phyloP scores from a whole-genome alignment of 2,329 filamentous ascomycete species.

The Furcasterigmium sp. region DNA sequence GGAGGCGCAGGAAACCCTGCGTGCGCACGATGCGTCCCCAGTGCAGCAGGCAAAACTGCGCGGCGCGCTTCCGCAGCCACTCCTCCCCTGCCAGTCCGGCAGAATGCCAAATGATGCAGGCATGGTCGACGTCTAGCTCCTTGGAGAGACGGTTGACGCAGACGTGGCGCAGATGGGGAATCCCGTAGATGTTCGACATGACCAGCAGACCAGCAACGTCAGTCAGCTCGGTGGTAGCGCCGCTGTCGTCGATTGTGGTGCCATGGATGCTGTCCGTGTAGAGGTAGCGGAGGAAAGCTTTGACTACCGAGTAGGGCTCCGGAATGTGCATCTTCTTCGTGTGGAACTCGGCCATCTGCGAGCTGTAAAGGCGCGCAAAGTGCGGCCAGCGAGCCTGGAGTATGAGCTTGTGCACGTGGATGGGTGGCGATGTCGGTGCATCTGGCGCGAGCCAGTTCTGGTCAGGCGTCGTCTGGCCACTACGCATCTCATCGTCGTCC shows the following conservation, averaged over 20 bases:
- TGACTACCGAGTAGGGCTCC: slow-evolving; percentile 90
- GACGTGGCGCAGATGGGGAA: slow-evolving; percentile 83
- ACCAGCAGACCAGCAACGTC: slow-evolving; percentile 93
- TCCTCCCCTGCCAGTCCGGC: slow-evolving; percentile 86
- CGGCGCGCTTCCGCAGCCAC: slow-evolving; percentile 86
- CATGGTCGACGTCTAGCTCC: slow-evolving; percentile 90
- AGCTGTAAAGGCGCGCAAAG: slow-evolving; percentile 84
- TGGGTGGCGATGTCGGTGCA: slow-evolving; percentile 68
- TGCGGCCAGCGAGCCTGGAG: slow-evolving; percentile 95
- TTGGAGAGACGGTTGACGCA: slow-evolving; percentile 87
- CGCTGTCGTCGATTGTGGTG: slow-evolving; percentile 46
- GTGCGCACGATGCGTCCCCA: slow-evolving; percentile 95
- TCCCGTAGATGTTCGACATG: slow-evolving; percentile 97
- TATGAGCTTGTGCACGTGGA: slow-evolving; percentile 93
- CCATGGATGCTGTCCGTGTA: slow-evolving; percentile 88
- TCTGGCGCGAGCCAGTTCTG: slow-evolving; percentile 57
- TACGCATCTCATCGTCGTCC: slow-evolving; percentile 59
- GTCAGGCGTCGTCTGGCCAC: slow-evolving; percentile 36
- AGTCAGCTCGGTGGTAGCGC: slow-evolving; percentile 70
- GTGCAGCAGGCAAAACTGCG: slow-evolving; percentile 82
- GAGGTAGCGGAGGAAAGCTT: slow-evolving; percentile 90
- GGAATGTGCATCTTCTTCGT: slow-evolving; percentile 97
- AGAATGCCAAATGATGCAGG: slow-evolving; percentile 94
- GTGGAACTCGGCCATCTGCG: slow-evolving; percentile 97
- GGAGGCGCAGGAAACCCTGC: slow-evolving; percentile 76